These are phyloP conservation scores for Phaeotremella fagi DNA, from an alignment of 768 basidiomycete species.

Conservation along the genomic window DNA sequence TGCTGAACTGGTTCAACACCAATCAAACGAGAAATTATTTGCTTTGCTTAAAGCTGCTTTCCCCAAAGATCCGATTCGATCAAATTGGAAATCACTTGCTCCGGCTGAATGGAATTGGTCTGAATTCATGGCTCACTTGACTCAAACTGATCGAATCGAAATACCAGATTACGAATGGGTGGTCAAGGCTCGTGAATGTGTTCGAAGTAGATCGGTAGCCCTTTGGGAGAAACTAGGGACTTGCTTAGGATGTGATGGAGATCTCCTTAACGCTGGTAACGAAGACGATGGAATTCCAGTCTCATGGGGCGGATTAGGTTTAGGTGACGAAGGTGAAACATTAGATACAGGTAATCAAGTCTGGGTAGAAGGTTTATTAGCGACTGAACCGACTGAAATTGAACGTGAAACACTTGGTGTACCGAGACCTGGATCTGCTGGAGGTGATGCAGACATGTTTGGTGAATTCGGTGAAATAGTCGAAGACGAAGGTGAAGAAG, in stretches of 20 bases:
- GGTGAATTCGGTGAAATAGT: constrained; percentile 31
- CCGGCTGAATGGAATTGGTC: constrained; percentile 63
- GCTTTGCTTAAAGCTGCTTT: constrained; percentile 42
- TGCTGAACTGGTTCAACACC: constrained; percentile 57
- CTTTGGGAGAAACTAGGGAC: constrained; percentile 89
- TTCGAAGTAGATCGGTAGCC: constrained; percentile 71
- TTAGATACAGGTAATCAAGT: constrained; percentile 30
- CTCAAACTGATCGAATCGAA: constrained; percentile 48
- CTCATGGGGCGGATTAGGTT: constrained; percentile 35
- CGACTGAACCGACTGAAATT: constrained; percentile 21
- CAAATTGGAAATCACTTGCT: constrained; percentile 55
- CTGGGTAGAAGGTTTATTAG: constrained; percentile 40
- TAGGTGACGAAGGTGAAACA: constrained; percentile 37
- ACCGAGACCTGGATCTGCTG: constrained; percentile 9
- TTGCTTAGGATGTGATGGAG: constrained; percentile 79
- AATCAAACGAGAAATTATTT: constrained; percentile 57
- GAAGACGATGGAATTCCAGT: constrained; percentile 52
- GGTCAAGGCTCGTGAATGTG: constrained; percentile 65
- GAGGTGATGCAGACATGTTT: constrained; percentile 1
- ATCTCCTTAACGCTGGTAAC: constrained; percentile 54
- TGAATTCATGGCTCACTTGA: constrained; percentile 67
- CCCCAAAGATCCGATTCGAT: constrained; percentile 40
- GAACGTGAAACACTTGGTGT: constrained; percentile 8
- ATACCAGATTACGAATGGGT: constrained; percentile 71
- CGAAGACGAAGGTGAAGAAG: constrained; percentile 30